These are phyloP conservation scores for Lenzites betulinus DNA, from an alignment of 768 basidiomycete genomes.

Conservation along the genomic window DNA sequence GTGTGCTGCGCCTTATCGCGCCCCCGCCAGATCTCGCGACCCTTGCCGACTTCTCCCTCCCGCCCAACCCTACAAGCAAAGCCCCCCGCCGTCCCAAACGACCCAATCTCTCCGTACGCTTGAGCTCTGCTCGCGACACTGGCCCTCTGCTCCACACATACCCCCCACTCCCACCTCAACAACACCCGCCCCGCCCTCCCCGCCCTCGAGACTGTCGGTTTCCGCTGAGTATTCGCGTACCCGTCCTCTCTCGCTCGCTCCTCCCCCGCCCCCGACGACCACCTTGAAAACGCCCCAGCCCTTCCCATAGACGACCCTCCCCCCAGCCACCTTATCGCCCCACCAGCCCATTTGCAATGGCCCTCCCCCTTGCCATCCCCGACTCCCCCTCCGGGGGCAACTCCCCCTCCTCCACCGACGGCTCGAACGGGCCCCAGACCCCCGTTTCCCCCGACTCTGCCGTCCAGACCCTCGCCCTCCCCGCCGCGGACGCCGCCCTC, in stretches of 20 bases:
- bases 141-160: conserved; percentile 2
- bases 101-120: conserved; percentile 37
- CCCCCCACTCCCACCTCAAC: conserved; percentile 43
- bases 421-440: conserved; percentile 48
- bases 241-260: conserved; percentile 29
- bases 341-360: conserved; percentile 36
- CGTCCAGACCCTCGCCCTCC: conserved; percentile 40
- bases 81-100: conserved; percentile 27
- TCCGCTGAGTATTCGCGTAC: conserved; percentile 52
- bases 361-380: conserved; percentile 42
- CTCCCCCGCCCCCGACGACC: conserved; percentile 10
- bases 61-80: conserved; percentile 32
- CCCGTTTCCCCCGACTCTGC: conserved; percentile 45
- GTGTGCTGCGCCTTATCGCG: conserved; percentile 4
- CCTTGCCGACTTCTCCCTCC: conserved; percentile 83
- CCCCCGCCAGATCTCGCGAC: conserved; percentile 79
- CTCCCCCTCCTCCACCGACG: conserved; percentile 45
- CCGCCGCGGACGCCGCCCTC: conserved; percentile 30
- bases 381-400: conserved; percentile 41
- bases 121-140: conserved; percentile 46
- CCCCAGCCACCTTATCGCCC: conserved; percentile 24
- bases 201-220: conserved; percentile 49
- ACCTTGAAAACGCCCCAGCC: conserved; percentile 27
- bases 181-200: conserved; percentile 28
- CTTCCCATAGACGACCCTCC: conserved; percentile 22